Conservation (phyloP, 2,329 filamentous ascomycete genomes). For the Lachnellula arida region DNA sequence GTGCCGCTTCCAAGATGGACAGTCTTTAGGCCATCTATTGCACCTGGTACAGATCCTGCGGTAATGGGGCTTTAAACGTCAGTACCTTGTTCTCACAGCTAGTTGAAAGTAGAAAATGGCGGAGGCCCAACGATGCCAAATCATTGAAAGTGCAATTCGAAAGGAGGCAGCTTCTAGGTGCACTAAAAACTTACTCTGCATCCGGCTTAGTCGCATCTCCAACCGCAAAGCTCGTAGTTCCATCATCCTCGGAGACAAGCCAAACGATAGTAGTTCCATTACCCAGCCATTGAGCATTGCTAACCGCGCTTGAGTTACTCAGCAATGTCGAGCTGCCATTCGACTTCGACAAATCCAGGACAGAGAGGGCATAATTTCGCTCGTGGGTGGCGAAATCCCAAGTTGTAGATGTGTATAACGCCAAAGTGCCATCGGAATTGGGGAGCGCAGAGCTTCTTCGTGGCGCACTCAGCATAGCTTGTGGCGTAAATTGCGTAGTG, state of each 20-base stretch:
- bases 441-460: constrained; percentile 64
- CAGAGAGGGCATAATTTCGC: constrained; percentile 59
- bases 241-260: constrained; percentile 22
- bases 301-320: constrained; percentile 23
- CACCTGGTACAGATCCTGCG: constrained; percentile 21
- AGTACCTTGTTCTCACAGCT: constrained; percentile 1
- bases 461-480: constrained; percentile 70
- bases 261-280: constrained; percentile 22
- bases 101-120: background rate
- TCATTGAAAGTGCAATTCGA: background rate
- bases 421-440: constrained; percentile 59
- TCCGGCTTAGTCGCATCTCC: constrained; percentile 21
- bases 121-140: background rate
- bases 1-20: constrained; percentile 13
- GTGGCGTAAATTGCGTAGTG: constrained; percentile 54
- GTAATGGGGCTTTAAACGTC: constrained; percentile 13
- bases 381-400: constrained; percentile 73
- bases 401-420: constrained; percentile 65
- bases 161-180: too few species aligned
- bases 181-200: constrained; percentile 15
- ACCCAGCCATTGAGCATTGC: constrained; percentile 23
- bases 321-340: constrained; percentile 17
- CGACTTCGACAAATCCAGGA: constrained; percentile 55
- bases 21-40: constrained; percentile 23
- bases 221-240: constrained; percentile 20